Percentiles rank a stretch among this genome's conserved stretches.
Evolutionary conservation across 2,329 filamentous ascomycete genomes (phyloP).

Genomic region (Claviceps africana): DNA sequence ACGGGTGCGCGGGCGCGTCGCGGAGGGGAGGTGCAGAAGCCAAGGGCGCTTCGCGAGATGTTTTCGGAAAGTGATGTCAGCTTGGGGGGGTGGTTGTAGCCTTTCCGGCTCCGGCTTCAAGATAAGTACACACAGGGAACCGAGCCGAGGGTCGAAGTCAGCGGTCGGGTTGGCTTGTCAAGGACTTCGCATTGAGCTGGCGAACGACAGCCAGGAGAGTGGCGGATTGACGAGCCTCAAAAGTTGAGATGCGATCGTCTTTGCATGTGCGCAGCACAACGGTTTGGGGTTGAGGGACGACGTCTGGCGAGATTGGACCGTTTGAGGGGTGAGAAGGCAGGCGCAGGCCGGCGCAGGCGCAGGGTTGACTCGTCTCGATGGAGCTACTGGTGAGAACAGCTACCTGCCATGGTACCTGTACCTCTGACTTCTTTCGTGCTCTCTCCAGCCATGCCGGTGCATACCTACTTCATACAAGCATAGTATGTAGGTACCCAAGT

Average conservation of each 20-base stretch:
- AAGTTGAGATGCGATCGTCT: constrained; percentile 3
- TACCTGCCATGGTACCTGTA: background rate
- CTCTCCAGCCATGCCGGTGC: too few relatives aligned
- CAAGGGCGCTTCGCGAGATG: background rate
- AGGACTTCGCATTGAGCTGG: background rate
- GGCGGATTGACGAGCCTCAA: background rate
- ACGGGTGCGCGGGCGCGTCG: background rate
- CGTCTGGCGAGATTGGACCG: background rate
- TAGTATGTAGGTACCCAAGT: too few relatives aligned
- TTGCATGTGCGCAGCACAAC: constrained; percentile 1
- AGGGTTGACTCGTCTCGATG: background rate
- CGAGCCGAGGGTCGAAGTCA: background rate
- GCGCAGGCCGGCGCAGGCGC: too few relatives aligned
- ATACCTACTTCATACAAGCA: too few relatives aligned
- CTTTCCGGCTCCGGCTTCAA: background rate
- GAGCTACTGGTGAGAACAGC: background rate
- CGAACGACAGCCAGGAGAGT: background rate
- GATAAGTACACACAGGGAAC: background rate
- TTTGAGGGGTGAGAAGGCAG: constrained; percentile 1
- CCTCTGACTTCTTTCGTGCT: background rate
- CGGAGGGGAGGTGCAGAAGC: background rate
- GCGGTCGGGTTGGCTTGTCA: background rate
- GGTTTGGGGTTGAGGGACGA: constrained; percentile 1
- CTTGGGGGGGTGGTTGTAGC: background rate
- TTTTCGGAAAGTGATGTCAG: constrained; percentile 3